Evolutionary conservation across 805 yeast species (phyloP), one percentile per base, ranked within the genome.

Genomic region (Yarrowia bubula): DNA sequence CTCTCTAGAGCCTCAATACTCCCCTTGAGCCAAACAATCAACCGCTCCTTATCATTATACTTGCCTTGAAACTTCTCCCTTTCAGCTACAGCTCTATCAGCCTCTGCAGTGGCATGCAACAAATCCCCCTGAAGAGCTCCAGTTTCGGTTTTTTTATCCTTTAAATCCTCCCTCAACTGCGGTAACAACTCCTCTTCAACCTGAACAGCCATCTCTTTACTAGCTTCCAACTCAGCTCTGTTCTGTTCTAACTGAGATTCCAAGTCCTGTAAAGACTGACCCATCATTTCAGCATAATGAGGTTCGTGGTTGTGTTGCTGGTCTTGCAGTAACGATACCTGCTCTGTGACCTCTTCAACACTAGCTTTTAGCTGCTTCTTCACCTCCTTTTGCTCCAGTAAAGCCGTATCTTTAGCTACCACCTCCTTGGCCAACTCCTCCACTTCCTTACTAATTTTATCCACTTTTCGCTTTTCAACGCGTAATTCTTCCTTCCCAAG

Each of bases 41-140:
- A 14, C 35, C 43, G 17, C 61, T 60, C 64, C 42, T 47, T 60
- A 22, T 60, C 66, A 14, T 55, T 62, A 17, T 48, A 35, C 22
- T 61, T 38, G 14, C 65, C 66, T 32, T 65, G 43, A 8, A 33
- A 11, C 41, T 28, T 63, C 13, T 65, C 66, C 9, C 66, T 32
- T 18, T 65, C 66, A 2, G 38, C 66, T 3, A 51, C 66, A 11
- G 58, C 66, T 15, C 47, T 14, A 39, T 55, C 61, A n/a, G 61
- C 61, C 10, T 55, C 47, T 0, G 47, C 47, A 1, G 61, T 55
- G n/a, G 61, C 61, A 5, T 55, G 46, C 15, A 55, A 14, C 7
- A 55, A 13, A 5, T 55, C 61, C 1, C 61, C 51, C 33, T 58
- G 51, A 14, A 58, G 39, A 9, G 64, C 51, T 1, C 51, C 64